phyloP scores from a whole-genome alignment of 2,329 filamentous ascomycete species.

The Anisogramma anomala region DNA sequence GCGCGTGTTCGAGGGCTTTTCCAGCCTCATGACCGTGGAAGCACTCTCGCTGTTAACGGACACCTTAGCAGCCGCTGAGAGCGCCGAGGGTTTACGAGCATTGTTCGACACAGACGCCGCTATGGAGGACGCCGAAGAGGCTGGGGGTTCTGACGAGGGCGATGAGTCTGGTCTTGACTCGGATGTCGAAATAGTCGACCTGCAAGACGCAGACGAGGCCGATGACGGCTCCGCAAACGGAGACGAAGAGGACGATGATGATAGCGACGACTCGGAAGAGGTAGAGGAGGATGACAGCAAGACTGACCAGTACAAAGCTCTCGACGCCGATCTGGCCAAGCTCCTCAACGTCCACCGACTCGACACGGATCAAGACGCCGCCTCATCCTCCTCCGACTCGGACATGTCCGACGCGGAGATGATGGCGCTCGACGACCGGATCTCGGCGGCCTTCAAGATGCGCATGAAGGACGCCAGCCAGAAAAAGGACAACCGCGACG shows the following conservation, averaged over 20 bases:
- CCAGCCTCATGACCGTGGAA: slow-evolving; percentile 58
- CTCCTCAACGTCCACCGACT: slow-evolving; percentile 60
- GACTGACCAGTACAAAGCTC: slow-evolving; percentile 30
- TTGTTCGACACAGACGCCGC: slow-evolving; percentile 63
- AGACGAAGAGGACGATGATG: slow-evolving; percentile 28
- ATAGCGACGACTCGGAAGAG: slow-evolving; percentile 32
- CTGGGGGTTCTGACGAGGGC: slow-evolving; percentile 30
- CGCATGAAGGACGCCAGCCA: slow-evolving; percentile 59
- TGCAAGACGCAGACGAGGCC: slow-evolving; percentile 16
- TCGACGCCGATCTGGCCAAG: slow-evolving; percentile 23
- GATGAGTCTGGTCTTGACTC: slow-evolving; percentile 29
- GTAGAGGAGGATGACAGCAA: slow-evolving; percentile 32
- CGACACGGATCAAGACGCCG: slow-evolving; percentile 46
- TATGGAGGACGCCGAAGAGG: slow-evolving; percentile 40
- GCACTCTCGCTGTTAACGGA: slow-evolving; percentile 56
- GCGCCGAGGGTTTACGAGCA: slow-evolving; percentile 68
- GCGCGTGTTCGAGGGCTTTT: slow-evolving; percentile 78
- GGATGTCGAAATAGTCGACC: slow-evolving; percentile 32
- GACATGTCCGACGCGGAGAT: slow-evolving; percentile 97
- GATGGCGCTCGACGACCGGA: slow-evolving; percentile 74
- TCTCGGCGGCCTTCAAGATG: slow-evolving; percentile 76
- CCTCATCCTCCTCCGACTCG: slow-evolving; percentile 49
- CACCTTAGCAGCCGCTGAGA: slow-evolving; percentile 70
- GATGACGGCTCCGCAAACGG: slow-evolving; percentile 32
- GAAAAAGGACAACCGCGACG: slow-evolving; percentile 77